Evolutionary conservation across 2,329 filamentous ascomycete genomes (phyloP).

Genomic region (Aureobasidium sp.): DNA sequence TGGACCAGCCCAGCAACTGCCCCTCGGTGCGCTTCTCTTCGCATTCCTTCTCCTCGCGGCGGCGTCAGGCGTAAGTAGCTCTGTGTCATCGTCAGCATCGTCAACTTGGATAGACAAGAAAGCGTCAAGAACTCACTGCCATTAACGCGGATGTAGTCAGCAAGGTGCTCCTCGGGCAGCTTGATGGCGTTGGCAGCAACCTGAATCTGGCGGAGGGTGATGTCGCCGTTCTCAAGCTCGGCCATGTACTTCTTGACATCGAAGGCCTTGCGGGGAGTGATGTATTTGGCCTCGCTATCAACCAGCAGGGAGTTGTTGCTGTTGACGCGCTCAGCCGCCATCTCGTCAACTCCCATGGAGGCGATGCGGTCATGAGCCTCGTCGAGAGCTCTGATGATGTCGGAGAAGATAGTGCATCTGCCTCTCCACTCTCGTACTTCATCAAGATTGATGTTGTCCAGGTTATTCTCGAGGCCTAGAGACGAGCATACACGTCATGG

Average conservation of each 20-base stretch:
- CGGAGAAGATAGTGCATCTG: not conserved
- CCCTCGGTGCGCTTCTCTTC: too few relatives aligned
- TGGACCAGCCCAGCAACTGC: not conserved
- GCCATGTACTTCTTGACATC: not conserved
- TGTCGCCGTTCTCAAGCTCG: not conserved
- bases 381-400: not conserved
- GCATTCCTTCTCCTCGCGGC: too few relatives aligned
- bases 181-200: not conserved
- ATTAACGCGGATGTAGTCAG: not conserved
- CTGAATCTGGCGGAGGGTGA: not conserved
- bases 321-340: not conserved
- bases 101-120: not conserved
- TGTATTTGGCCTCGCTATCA: not conserved
- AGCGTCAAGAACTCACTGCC: not conserved
- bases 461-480: not conserved
- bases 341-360: not conserved
- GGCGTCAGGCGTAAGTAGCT: too few relatives aligned
- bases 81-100: not conserved
- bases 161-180: constrained; percentile 14
- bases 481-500: too few relatives aligned
- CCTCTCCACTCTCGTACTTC: not conserved
- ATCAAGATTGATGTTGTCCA: not conserved
- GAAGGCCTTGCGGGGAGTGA: not conserved
- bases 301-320: not conserved
- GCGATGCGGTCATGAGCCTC: not conserved